phyloP scores from a whole-genome alignment of 1,284 basidiomycete genomes.

The Coniferiporia weirii region DNA sequence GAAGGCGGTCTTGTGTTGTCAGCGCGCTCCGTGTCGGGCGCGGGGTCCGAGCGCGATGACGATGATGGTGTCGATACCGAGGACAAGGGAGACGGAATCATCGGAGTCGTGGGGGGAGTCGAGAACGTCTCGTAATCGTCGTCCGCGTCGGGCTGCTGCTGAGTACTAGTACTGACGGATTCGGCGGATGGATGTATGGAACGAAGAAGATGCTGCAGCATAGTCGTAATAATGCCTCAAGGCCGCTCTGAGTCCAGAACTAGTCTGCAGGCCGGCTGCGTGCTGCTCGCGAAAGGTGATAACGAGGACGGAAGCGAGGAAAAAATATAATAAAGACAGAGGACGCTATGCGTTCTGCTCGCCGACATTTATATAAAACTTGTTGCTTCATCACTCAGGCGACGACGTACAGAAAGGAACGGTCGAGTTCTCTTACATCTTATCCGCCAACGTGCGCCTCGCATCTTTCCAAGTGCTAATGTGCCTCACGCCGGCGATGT shows the following conservation, averaged over 20 bases:
- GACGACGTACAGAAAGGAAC: background rate
- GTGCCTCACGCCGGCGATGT: too few relatives aligned
- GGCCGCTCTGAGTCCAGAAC: background rate
- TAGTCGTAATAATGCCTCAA: background rate
- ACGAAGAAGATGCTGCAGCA: background rate
- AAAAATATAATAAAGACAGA: background rate
- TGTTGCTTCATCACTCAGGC: background rate
- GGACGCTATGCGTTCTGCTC: background rate
- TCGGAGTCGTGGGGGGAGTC: constrained; percentile 3
- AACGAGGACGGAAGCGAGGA: background rate
- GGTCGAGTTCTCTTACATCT: background rate
- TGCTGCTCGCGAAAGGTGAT: background rate
- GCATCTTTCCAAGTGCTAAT: too few relatives aligned
- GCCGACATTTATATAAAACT: background rate
- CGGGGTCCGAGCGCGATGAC: background rate
- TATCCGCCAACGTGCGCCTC: background rate
- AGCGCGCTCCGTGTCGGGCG: background rate
- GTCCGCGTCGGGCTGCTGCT: background rate
- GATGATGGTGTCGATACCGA: background rate
- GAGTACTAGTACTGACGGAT: background rate
- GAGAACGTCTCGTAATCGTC: background rate
- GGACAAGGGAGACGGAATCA: too few relatives aligned
- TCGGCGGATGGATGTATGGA: background rate
- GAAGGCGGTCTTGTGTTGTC: background rate
- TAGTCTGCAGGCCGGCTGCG: background rate